These are phyloP conservation scores for Achaetomium macrosporum DNA, from an alignment of 2,329 filamentous ascomycete genomes.

Conservation along the genomic window DNA sequence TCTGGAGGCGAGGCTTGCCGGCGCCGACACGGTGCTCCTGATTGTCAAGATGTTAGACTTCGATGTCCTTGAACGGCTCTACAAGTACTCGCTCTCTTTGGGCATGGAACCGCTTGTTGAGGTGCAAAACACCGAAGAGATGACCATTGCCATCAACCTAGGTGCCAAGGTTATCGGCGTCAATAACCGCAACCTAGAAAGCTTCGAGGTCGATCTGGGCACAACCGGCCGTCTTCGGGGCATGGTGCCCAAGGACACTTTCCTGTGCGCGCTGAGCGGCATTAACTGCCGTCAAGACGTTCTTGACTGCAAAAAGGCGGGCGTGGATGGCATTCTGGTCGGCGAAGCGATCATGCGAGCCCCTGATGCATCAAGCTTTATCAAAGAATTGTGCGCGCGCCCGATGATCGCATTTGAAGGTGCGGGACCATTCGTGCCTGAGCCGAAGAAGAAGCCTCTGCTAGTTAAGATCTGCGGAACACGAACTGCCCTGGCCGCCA, in stretches of 20 bases:
- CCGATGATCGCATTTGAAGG: conserved; percentile 27
- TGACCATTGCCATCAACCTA: conserved; percentile 77
- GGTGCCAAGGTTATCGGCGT: conserved; percentile 91
- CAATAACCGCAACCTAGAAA: conserved; percentile 95
- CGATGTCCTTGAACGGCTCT: conserved; percentile 67
- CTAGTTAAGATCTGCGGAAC: conserved; percentile 96
- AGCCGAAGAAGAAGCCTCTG: conserved; percentile 40
- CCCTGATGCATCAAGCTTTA: conserved; percentile 74
- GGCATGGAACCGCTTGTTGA: conserved; percentile 98
- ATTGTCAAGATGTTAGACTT: conserved; percentile 97
- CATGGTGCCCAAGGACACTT: conserved; percentile 77
- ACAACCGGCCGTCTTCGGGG: conserved; percentile 85
- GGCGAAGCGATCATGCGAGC: conserved; percentile 96
- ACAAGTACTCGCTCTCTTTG: conserved; percentile 80
- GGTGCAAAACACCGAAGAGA: conserved; percentile 91
- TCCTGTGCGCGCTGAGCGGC: conserved; percentile 89
- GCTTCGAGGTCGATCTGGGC: conserved; percentile 90
- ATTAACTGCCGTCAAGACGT: conserved; percentile 89
- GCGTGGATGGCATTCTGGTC: conserved; percentile 87
- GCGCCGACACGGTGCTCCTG: conserved; percentile 87
- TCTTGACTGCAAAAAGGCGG: conserved; percentile 76
- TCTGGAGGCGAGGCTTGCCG: conserved; percentile 83
- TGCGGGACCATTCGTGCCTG: conserved; percentile 23
- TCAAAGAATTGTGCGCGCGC: conserved; percentile 71
- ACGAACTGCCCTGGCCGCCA: conserved; percentile 71